A percentile compares a stretch with the other conserved stretches of the same genome.
Conservation (phyloP, 1,139 yeast genomes). For the Wickerhamomyces sp. region DNA sequence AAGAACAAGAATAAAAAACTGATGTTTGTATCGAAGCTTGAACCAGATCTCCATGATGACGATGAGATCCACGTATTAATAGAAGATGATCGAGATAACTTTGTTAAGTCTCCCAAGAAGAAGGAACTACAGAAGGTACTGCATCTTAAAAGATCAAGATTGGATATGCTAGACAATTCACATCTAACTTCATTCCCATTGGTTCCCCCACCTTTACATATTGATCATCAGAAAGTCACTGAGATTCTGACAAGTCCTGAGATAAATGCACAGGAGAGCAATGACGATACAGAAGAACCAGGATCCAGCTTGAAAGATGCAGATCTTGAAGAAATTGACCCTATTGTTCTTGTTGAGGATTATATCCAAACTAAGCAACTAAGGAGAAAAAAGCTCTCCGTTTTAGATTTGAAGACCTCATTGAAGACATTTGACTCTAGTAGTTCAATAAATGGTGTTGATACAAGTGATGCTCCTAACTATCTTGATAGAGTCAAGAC, state of each 20-base stretch:
- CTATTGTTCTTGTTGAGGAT: slow-evolving; percentile 49
- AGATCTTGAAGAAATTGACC: slow-evolving; percentile 32
- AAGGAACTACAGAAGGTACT: slow-evolving; percentile 4
- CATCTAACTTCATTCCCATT: slow-evolving; percentile 63
- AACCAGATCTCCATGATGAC: too few species aligned
- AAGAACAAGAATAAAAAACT: too few species aligned
- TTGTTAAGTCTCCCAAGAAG: not conserved
- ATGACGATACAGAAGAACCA: slow-evolving; percentile 1
- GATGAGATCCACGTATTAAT: too few species aligned
- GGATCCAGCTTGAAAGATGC: slow-evolving; percentile 2
- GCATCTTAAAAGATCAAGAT: slow-evolving; percentile 37
- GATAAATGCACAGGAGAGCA: slow-evolving; percentile 13
- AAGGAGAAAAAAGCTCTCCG: slow-evolving; percentile 22
- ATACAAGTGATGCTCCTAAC: not conserved
- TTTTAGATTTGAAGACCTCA: slow-evolving; percentile 24
- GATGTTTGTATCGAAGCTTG: too few species aligned
- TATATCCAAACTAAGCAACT: slow-evolving; percentile 29
- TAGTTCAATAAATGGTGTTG: not conserved
- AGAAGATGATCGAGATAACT: not conserved
- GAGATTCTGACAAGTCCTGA: slow-evolving; percentile 25
- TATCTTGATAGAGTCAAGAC: not conserved
- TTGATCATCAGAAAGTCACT: slow-evolving; percentile 14
- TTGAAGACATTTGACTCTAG: slow-evolving; percentile 5
- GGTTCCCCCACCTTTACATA: slow-evolving; percentile 43
- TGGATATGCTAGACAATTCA: slow-evolving; percentile 59